Conservation (phyloP, 2,329 filamentous ascomycete genomes). For the Elsinoe arachidis region DNA sequence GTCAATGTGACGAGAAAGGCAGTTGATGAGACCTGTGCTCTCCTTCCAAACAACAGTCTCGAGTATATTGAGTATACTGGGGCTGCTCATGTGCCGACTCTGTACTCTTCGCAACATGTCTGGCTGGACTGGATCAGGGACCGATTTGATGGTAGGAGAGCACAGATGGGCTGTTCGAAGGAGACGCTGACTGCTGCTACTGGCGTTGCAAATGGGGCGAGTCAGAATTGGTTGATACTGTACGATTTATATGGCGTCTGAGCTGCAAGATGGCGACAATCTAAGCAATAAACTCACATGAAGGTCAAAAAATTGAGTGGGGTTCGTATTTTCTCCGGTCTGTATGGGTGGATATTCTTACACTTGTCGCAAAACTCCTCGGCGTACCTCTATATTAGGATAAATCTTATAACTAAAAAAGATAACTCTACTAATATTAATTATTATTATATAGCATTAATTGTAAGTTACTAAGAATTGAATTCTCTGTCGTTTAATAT, state of each 20-base stretch:
- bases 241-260: constrained; percentile 11
- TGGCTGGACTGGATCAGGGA: constrained; percentile 28
- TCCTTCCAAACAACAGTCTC: constrained; percentile 19
- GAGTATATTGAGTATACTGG: constrained; percentile 22
- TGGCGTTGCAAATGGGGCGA: constrained; percentile 16
- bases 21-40: constrained; percentile 21
- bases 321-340: too few relatives aligned
- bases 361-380: too few relatives aligned
- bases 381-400: too few relatives aligned
- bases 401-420: too few relatives aligned
- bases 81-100: constrained; percentile 25
- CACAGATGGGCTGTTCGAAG: constrained; percentile 15
- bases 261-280: too few relatives aligned
- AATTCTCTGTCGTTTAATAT: too few relatives aligned
- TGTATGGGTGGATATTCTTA: too few relatives aligned
- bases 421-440: too few relatives aligned
- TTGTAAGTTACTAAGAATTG: too few relatives aligned
- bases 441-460: too few relatives aligned
- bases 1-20: constrained; percentile 18
- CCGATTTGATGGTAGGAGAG: constrained; percentile 20
- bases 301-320: too few relatives aligned
- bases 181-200: constrained; percentile 15
- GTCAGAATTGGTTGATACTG: constrained; percentile 18
- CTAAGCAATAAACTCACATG: too few relatives aligned
- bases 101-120: constrained; percentile 24